Evolutionary conservation across 192 early-diverging fungal species (phyloP), one percentile per base, ranked within the genome.

Genomic region (Coemansia sp.): DNA sequence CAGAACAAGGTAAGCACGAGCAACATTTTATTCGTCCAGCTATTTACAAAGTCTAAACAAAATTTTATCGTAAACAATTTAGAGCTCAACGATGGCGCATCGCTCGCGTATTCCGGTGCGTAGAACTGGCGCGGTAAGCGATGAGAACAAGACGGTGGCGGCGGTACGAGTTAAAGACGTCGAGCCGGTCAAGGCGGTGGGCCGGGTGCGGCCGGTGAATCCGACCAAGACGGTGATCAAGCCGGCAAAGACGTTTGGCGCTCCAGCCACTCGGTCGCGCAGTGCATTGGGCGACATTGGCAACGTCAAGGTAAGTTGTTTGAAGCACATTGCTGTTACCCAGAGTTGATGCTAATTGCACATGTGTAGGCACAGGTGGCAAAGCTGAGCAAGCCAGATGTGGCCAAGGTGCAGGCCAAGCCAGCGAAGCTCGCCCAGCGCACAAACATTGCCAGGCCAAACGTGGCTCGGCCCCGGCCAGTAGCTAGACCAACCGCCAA

Each of bases 61-160:
- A n/a, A 38, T 49, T 50, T 12, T 61, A 35, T 54, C 2, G 27
- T 48, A 52, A 66, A 65, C 39, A 66, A 60, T 25, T 52, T 56
- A 72, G 65, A 67, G 71, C 48, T 73, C 76, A 4, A 72, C 71
- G 2, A 73, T 79, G 66, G 56, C 70, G 17, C 27, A 72, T 43
- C 70, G 76, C 32, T 69, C 70, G 55, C 78, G 78, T 37, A 81
- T 81, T 21, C 78, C 78, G 1, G 61, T 65, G 14, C 78, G 73
- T 47, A 52, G 65, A 22, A 15, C 66, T 3, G 67, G 23, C 8
- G 64, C 72, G 60, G 67, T 52, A 68, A 56, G 14, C 8, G 73
- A 81, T 55, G 78, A 81, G 38, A 81, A 81, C 73, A 75, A 63
- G 17, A 43, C 62, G 1, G 35, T 29, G 3, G 12, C 24, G 8